Conservation (phyloP, 345 rosid genomes). For the Populus simonii region DNA sequence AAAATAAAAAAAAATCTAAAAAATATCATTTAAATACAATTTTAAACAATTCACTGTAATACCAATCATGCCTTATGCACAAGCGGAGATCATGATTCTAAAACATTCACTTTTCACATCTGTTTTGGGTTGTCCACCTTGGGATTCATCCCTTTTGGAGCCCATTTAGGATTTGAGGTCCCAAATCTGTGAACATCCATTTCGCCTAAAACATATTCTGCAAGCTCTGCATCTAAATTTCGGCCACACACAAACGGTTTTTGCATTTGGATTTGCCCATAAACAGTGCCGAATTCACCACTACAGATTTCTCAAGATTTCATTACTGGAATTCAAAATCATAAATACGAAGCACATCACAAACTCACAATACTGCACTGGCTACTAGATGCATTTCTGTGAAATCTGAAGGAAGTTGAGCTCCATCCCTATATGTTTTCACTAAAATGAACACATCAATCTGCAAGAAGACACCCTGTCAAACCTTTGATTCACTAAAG, state of each 20-base stretch:
- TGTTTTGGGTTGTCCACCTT: background rate
- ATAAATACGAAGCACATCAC: background rate
- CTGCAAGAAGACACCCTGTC: constrained; percentile 18
- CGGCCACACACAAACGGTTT: too few species aligned
- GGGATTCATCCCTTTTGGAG: background rate
- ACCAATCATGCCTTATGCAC: background rate
- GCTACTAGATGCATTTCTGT: background rate
- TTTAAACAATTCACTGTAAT: too few species aligned
- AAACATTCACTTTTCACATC: background rate
- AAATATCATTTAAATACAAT: too few species aligned
- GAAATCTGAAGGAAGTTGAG: background rate
- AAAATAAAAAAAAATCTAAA: too few species aligned
- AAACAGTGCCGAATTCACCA: background rate
- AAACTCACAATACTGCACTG: background rate
- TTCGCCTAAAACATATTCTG: background rate
- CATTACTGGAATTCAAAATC: background rate
- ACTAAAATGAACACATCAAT: constrained; percentile 5
- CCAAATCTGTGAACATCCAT: background rate
- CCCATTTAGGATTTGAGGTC: background rate
- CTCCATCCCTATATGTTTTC: background rate
- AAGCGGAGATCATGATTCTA: background rate
- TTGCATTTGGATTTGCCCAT: background rate
- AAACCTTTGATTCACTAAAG: background rate
- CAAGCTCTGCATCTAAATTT: too few species aligned
- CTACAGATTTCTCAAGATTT: background rate